These are phyloP conservation scores for Musa balbisiana DNA, from an alignment of 202 grass and related monocot species.

Conservation along the genomic window DNA sequence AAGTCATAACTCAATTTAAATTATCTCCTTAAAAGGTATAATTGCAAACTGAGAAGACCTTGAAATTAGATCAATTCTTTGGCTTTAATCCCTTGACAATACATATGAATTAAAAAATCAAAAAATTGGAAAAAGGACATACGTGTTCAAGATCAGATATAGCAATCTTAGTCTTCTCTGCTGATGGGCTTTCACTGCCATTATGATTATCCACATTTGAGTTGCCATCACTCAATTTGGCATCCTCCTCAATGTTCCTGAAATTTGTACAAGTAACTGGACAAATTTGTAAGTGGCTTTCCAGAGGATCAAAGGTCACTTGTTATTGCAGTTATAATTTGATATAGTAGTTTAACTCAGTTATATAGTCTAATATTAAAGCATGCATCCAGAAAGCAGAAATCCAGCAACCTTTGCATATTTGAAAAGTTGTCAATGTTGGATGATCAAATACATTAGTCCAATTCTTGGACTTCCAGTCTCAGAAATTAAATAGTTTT, in stretches of 20 bases:
- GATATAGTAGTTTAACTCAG: too few species aligned
- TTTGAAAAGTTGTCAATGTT: too few species aligned
- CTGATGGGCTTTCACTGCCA: slow-evolving; percentile 30
- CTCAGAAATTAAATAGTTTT: too few species aligned
- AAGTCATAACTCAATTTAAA: background rate
- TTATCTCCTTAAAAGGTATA: background rate
- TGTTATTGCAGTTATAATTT: too few species aligned
- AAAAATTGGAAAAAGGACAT: slow-evolving; percentile 21
- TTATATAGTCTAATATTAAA: too few species aligned
- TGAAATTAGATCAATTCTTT: background rate
- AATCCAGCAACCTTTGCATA: too few species aligned
- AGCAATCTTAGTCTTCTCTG: slow-evolving; percentile 29
- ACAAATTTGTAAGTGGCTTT: slow-evolving; percentile 27
- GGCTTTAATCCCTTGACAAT: background rate
- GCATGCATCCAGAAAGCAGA: too few species aligned
- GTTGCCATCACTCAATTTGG: slow-evolving; percentile 23
- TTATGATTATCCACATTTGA: slow-evolving; percentile 41
- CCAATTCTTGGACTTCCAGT: too few species aligned
- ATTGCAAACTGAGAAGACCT: background rate
- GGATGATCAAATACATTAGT: too few species aligned
- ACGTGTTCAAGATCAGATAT: slow-evolving; percentile 48
- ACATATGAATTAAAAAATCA: slow-evolving; percentile 13
- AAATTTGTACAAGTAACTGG: slow-evolving; percentile 24
- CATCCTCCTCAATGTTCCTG: slow-evolving; percentile 67
- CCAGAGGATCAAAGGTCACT: background rate